phyloP scores from a whole-genome alignment of 305 asterid genomes.

The Stenogyne calaminthoides region DNA sequence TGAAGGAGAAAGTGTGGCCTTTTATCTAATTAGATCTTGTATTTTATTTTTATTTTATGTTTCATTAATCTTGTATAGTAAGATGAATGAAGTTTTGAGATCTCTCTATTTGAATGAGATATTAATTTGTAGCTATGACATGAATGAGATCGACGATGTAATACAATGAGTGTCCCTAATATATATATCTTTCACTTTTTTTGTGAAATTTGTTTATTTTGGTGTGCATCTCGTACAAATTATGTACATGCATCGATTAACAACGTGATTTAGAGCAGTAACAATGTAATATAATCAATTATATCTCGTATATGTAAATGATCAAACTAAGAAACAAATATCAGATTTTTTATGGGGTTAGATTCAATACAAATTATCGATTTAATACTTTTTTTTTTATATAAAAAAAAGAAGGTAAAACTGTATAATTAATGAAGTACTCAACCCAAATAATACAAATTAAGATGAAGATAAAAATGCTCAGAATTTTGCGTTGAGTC shows the following conservation, averaged over 20 bases:
- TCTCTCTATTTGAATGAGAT: conserved; percentile 11
- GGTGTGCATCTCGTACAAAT: not conserved
- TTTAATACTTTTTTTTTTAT: no score
- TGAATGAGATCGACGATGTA: not conserved
- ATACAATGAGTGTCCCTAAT: not conserved
- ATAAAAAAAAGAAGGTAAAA: no score
- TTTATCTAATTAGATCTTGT: conserved; percentile 11
- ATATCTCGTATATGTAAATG: no score
- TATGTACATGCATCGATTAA: not conserved
- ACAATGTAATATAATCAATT: not conserved
- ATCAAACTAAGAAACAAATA: no score
- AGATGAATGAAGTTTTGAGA: not conserved
- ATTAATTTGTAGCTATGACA: not conserved
- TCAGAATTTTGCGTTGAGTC: no score
- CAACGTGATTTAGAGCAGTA: not conserved
- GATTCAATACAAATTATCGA: no score
- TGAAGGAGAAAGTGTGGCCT: conserved; percentile 48
- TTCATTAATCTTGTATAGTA: not conserved
- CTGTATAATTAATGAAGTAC: no score
- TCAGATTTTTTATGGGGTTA: no score
- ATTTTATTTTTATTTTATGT: not conserved
- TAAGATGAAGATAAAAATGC: no score
- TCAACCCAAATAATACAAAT: no score
- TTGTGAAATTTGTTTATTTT: no score
- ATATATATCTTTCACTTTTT: not conserved